Evolutionary conservation across 2,329 filamentous ascomycete genomes (phyloP), one percentile per base, ranked within the genome.

Genomic region (Cladosporium sp.): DNA sequence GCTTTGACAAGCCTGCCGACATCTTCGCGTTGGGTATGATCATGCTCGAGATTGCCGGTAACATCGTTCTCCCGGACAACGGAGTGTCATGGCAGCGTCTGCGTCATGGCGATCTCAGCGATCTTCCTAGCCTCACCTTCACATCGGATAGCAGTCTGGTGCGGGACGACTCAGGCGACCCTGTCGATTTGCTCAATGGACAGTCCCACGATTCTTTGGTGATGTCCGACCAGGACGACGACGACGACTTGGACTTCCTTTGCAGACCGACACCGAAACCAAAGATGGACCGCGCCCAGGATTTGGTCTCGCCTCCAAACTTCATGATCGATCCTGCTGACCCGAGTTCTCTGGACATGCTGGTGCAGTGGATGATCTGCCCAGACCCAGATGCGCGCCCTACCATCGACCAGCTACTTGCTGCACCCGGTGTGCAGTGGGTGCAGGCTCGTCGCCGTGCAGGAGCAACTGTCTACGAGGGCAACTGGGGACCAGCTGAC

Each of bases 21-120:
- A 87, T 99, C 60, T 99, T 97, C 78, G 92, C 95, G 12, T 87
- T 99, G 34, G 95, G 95, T 61, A 87, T 98, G 73, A 96, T 98
- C 78, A 91, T 97, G 77, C 87, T 97, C 59, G 95, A 99, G 80
- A 95, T 93, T 73, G 94, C 93, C 30, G 93, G 91, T 69, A 99
- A 99, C 74, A 93, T 97, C 60, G 89, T 92, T 69, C 88, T 99
- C 32, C 95, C 95, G 0, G 93, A 97, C 75, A 97, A 98, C 71
- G 95, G 95, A 55, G 86, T 89, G 18, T 92, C 90, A 18, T 99
- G 95, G 95, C 89, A 94, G 74, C 92, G 92, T 58, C 85, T 99
- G 57, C 88, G 95, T 59, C 91, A 91, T 65, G 94, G 93, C 41
- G 93, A 98, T 76, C 89, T 97, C 75, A 92, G 90, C 66, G 92